Evolutionary conservation across 129 eudicot species (phyloP).

Genomic region (Daucus carota): DNA sequence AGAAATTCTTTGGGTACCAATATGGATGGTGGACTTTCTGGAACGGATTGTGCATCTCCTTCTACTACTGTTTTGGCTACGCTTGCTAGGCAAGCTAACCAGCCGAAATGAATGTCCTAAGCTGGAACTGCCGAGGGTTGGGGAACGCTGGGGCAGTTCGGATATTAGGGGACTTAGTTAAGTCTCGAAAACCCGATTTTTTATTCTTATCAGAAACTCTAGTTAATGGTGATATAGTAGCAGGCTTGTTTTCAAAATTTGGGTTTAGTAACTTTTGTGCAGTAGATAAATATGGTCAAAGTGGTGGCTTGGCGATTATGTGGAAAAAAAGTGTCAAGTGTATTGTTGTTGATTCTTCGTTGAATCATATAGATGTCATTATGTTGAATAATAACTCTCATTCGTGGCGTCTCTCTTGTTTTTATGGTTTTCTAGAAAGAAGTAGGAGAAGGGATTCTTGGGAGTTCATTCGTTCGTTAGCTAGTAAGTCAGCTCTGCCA

Average conservation of each 20-base stretch:
- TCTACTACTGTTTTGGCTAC: background rate
- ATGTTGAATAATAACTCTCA: no score
- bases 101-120: background rate
- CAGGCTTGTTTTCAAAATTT: no score
- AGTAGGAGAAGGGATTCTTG: background rate
- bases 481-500: background rate
- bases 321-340: background rate
- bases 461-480: background rate
- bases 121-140: background rate
- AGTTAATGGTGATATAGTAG: no score
- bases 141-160: background rate
- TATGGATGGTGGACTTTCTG: background rate
- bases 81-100: background rate
- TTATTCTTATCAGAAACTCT: background rate
- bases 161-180: background rate
- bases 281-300: background rate
- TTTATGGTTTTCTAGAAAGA: background rate
- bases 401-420: background rate
- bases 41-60: background rate
- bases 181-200: background rate
- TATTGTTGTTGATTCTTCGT: no score
- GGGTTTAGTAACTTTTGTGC: background rate
- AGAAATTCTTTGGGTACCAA: no score
- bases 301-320: background rate
- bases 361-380: no score